These are phyloP conservation scores for Ceratobasidium sp. DNA, from an alignment of 1,284 basidiomycete species.

Conservation along the genomic window DNA sequence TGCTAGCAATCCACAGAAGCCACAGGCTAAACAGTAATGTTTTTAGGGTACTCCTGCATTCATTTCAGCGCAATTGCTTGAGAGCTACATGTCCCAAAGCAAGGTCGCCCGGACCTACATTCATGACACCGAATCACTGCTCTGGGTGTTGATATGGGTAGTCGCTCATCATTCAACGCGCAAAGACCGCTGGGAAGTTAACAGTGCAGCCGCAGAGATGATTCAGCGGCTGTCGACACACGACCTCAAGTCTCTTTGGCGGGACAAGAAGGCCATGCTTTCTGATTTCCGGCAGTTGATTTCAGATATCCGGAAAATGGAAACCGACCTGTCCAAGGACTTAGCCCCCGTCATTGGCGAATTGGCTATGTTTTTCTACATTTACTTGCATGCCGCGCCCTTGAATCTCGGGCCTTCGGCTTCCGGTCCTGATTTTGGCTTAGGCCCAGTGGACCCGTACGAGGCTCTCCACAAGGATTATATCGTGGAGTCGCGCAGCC, in stretches of 20 bases:
- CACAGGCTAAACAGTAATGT: not conserved
- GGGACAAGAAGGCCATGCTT: not conserved
- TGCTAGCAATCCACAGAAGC: not conserved
- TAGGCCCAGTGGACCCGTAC: not conserved
- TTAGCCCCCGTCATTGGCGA: not conserved
- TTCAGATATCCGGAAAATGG: not conserved
- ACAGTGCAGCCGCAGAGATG: not conserved
- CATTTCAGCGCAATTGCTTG: constrained; percentile 3
- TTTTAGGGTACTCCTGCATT: constrained; percentile 16
- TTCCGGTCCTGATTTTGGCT: too few species aligned
- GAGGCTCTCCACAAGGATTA: not conserved
- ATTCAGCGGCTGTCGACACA: not conserved
- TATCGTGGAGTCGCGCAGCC: not conserved
- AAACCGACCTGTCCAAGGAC: not conserved
- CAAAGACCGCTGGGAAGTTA: not conserved
- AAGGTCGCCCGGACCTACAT: not conserved
- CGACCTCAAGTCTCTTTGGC: not conserved
- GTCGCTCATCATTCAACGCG: not conserved
- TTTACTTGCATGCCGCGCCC: not conserved
- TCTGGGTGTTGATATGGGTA: constrained; percentile 25
- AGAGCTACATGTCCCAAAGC: not conserved
- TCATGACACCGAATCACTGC: constrained; percentile 8
- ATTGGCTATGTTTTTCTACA: not conserved
- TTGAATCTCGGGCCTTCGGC: not conserved
- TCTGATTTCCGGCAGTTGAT: not conserved